Conservation (phyloP, 768 basidiomycete species). For the Rhodotorula toruloides region DNA sequence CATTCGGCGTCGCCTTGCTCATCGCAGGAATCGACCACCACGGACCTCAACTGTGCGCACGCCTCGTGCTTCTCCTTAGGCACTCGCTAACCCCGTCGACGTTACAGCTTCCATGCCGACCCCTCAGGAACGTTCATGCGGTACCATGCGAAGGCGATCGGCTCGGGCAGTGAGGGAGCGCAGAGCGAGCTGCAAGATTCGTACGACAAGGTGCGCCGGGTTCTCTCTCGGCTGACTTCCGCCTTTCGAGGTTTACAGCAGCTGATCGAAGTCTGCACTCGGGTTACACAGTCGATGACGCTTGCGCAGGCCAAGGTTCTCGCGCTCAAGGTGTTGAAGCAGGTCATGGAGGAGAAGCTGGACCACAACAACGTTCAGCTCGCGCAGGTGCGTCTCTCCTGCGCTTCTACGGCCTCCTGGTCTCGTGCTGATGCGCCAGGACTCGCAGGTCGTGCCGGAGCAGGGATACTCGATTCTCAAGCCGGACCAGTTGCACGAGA, state of each 20-base stretch:
- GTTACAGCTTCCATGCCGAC: slow-evolving; percentile 86
- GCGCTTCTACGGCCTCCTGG: neutral
- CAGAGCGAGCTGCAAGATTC: slow-evolving; percentile 95
- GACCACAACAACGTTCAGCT: slow-evolving; percentile 98
- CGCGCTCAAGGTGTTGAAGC: slow-evolving; percentile 84
- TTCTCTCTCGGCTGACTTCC: neutral
- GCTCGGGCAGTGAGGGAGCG: slow-evolving; percentile 94
- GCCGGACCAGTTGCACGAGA: slow-evolving; percentile 70
- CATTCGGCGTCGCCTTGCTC: slow-evolving; percentile 93
- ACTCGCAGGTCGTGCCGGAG: slow-evolving; percentile 63
- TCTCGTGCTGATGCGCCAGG: neutral
- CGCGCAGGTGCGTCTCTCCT: slow-evolving; percentile 61
- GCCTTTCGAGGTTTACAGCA: neutral
- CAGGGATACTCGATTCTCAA: slow-evolving; percentile 86
- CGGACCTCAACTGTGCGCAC: slow-evolving; percentile 84
- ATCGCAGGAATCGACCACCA: slow-evolving; percentile 96
- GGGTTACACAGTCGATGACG: slow-evolving; percentile 68
- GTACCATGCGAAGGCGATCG: slow-evolving; percentile 97
- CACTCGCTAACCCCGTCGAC: neutral
- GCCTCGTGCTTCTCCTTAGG: neutral
- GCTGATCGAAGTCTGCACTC: neutral
- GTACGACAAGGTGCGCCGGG: slow-evolving; percentile 72
- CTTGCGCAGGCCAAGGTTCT: slow-evolving; percentile 79
- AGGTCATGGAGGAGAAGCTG: slow-evolving; percentile 99
- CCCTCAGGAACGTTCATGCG: slow-evolving; percentile 96